Base-by-base conservation (phyloP, 352 stramenopile genomes). In the Pseudoperonospora humuli region DNA sequence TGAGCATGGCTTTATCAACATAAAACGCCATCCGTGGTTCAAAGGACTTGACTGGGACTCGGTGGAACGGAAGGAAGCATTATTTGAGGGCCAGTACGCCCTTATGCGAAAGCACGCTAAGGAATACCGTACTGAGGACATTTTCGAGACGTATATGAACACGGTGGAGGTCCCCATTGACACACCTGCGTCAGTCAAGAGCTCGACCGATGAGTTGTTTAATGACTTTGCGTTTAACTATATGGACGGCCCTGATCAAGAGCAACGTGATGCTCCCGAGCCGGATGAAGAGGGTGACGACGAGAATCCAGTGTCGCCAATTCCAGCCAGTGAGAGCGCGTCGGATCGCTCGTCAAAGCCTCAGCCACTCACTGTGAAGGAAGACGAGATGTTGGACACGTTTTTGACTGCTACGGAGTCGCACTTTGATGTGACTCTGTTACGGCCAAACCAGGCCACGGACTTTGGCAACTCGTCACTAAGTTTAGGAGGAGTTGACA, bases 11-110 rank as follows among this genome's bases (percentile, higher is more conserved):
- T 87, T 95, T 39, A 69, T 92, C 18, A 60, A 88, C 25, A 85
- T 97, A 34, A 95, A 93, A 65, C 34, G 51, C 26, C 84, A 96
- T 57, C 64, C 84, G 43, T 97, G 84, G 74, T 96, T 96, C 36
- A 61, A 73, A 3, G 69, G 66, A 3, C 70, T 96, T 23, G 70
- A 96, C 56, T 96, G 86, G 87, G 79, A 85, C 21, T 54, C 51
- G n/a, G 70, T 94, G 11, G 66, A 65, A 10, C 57, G 49, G 17
- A 76, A 78, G 43, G 55, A 85, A 35, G 61, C 67, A 15, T 46
- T 64, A 17, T 90, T 89, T 43, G 61, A 86, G 21, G 69, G 77
- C 14, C 80, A 90, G 39, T 70, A 64, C 14, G 67, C 80, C 11
- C 70, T 89, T 15, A 89, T 89, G 77, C 78, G 86, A 56, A 69